Evolutionary conservation across 192 early-diverging fungal genomes (phyloP), one percentile per base, ranked within the genome.

Genomic region (Coemansia sp.): DNA sequence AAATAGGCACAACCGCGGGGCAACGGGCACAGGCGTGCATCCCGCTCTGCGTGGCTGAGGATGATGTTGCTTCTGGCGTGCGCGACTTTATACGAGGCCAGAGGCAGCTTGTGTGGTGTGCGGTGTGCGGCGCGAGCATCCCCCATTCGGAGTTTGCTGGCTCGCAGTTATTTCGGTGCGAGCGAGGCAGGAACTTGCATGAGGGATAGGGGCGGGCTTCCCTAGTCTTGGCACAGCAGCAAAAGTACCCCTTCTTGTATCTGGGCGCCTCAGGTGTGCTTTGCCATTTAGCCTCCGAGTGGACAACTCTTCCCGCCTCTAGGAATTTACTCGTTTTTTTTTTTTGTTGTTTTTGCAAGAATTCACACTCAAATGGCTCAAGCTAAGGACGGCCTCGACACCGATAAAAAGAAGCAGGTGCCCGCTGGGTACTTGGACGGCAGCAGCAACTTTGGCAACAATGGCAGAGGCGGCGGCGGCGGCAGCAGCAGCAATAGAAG

Each of bases 1-100:
- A 49, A 49, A 49, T 49, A 49, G 47, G 47, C 47, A 49, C 47
- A 49, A 49, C 47, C 47, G 19, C 27, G 49, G 49, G 49, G 49
- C 49, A 31, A 53, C 49, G 14, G 15, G 49, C n/a, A 22, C 43
- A 46, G 43, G 12, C 43, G 43, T 19, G 43, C 43, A 46, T 46
- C 6, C 20, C n/a, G 43, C 43, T 46, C 20, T n/a, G 43, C 49
- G 22, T 53, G 49, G 49, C 49, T 53, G 49, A 20, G 42, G 20
- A 46, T 22, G 22, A 46, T n/a, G 17, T 9, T 22, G 45, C 45
- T 1, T 49, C 47, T 27, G 24, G 24, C 12, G 12, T 49, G 47
- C 47, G 47, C 15, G 47, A 27, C 47, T 56, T 36, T 25, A 9
- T 14, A n/a, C 25, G 11, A n/a, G 31, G 11, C 29, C 8, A 32